Evolutionary conservation across 768 basidiomycete species (phyloP).

Genomic region (Tylopilus balloui): DNA sequence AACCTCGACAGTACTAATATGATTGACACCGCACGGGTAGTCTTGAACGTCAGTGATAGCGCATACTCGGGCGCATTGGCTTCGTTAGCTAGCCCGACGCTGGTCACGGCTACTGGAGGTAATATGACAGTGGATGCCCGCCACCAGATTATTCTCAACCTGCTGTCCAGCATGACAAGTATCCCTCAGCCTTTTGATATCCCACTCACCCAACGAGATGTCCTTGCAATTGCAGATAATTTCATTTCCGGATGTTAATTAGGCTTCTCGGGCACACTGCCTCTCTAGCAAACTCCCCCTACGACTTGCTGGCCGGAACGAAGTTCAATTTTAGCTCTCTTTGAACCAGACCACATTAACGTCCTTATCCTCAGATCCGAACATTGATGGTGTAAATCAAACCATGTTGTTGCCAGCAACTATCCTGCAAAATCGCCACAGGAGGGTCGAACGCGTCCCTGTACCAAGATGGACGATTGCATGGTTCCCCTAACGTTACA

Average conservation of each 20-base stretch:
- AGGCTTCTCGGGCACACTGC: background rate
- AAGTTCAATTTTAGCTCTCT: background rate
- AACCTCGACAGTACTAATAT: background rate
- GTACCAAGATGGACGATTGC: constrained; percentile 42
- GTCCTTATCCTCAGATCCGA: background rate
- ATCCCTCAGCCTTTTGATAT: background rate
- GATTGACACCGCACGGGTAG: background rate
- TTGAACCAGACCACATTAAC: background rate
- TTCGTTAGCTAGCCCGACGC: background rate
- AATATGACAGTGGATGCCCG: background rate
- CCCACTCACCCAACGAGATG: background rate
- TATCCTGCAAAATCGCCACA: background rate
- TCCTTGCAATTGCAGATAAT: background rate
- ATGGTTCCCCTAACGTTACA: constrained; percentile 63
- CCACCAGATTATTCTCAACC: background rate
- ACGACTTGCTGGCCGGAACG: background rate
- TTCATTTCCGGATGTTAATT: background rate
- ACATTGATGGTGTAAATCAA: background rate
- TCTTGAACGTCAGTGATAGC: background rate
- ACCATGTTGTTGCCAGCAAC: background rate
- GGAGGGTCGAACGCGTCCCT: constrained; percentile 35
- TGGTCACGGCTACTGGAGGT: background rate
- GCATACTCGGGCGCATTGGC: background rate
- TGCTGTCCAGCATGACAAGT: background rate
- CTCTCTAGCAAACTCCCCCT: background rate